phyloP scores from a whole-genome alignment of 805 yeast species.

The Cyberlindnera suaveolens region DNA sequence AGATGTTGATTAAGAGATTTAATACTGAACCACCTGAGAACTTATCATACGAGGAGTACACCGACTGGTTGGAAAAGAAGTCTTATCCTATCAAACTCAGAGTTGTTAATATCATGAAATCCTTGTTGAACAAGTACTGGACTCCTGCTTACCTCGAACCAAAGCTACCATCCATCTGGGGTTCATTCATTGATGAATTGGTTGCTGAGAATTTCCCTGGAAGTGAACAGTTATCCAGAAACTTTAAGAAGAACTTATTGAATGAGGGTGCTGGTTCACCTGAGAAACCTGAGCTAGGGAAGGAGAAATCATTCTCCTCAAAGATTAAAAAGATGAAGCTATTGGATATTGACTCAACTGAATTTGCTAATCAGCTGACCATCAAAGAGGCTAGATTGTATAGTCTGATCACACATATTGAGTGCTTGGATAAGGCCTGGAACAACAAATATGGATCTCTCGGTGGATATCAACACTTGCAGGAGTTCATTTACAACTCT shows the following conservation, averaged over 20 bases:
- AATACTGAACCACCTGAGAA: conserved; percentile 82
- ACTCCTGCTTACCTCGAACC: conserved; percentile 49
- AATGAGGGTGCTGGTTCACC: background rate
- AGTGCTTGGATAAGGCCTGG: conserved; percentile 76
- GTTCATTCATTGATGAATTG: conserved; percentile 34
- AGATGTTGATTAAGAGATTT: conserved; percentile 56
- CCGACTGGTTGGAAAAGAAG: conserved; percentile 67
- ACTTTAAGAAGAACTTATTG: conserved; percentile 30
- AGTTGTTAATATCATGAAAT: conserved; percentile 60
- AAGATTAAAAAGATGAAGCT: conserved; percentile 39
- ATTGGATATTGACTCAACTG: conserved; percentile 64
- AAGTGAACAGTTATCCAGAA: conserved; percentile 32
- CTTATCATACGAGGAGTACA: conserved; percentile 73
- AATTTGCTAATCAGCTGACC: conserved; percentile 80
- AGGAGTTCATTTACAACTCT: conserved; percentile 64
- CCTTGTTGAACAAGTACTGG: conserved; percentile 69
- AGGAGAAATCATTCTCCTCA: conserved; percentile 4
- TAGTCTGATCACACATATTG: conserved; percentile 60
- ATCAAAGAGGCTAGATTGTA: conserved; percentile 68
- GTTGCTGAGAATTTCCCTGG: conserved; percentile 38
- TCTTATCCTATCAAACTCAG: conserved; percentile 60
- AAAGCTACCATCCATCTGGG: conserved; percentile 30
- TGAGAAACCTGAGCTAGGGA: conserved; percentile 3
- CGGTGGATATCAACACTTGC: conserved; percentile 48
- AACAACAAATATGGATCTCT: conserved; percentile 55